Evolutionary conservation across 495 filamentous ascomycete genomes (phyloP).

Genomic region (Recurvomyces mirabilis): DNA sequence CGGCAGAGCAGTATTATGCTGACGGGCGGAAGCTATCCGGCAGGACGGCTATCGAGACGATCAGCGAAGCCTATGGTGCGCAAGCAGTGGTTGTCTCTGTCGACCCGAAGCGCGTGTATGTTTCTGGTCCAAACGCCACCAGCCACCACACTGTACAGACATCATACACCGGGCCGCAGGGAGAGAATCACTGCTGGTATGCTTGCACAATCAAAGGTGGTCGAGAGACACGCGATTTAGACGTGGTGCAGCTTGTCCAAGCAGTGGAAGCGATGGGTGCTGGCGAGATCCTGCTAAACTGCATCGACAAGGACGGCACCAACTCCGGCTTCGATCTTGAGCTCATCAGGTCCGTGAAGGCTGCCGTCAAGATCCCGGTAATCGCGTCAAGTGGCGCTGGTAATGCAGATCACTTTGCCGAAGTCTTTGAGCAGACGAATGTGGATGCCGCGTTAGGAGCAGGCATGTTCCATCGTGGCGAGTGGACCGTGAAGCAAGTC

Average conservation of each 20-base stretch:
- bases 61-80: conserved; percentile 85
- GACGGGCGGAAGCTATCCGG: conserved; percentile 56
- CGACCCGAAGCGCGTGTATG: conserved; percentile 84
- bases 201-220: conserved; percentile 95
- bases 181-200: conserved; percentile 88
- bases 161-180: conserved; percentile 53
- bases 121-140: conserved; percentile 59
- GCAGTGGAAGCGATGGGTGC: conserved; percentile 95
- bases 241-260: conserved; percentile 72
- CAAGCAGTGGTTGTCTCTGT: conserved; percentile 96
- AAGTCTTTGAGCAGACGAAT: conserved; percentile 75
- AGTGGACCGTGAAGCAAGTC: conserved; percentile 92
- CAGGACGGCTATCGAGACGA: conserved; percentile 85
- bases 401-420: conserved; percentile 75
- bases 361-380: conserved; percentile 74
- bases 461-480: conserved; percentile 92
- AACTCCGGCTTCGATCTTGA: conserved; percentile 94
- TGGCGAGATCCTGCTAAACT: conserved; percentile 90
- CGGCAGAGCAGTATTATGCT: conserved; percentile 78
- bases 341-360: conserved; percentile 78
- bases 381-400: conserved; percentile 93
- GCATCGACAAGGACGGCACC: conserved; percentile 93
- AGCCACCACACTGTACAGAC: conserved; percentile 70
- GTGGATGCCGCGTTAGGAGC: conserved; percentile 91
- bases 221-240: conserved; percentile 77